A percentile compares a stretch with the other conserved stretches of the same genome.
Evolutionary conservation across 2,329 filamentous ascomycete genomes (phyloP).

Genomic region (Colletotrichum limetticola): DNA sequence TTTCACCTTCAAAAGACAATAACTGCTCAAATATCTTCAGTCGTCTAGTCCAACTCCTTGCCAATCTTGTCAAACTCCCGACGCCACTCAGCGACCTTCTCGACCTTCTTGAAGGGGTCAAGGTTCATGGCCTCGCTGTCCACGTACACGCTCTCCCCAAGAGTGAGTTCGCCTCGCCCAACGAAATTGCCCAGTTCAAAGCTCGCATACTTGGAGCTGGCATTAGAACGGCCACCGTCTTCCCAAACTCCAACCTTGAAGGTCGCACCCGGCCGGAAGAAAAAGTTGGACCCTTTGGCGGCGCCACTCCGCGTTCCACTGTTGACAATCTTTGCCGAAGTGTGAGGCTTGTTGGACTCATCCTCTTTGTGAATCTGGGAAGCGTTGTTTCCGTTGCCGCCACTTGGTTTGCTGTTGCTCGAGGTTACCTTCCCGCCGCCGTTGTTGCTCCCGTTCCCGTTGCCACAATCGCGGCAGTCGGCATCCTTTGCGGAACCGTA

Average conservation of each 20-base stretch:
- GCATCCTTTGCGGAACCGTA: neutral
- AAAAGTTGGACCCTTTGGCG: neutral
- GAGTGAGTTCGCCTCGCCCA: neutral
- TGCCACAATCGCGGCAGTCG: neutral
- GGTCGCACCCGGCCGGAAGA: neutral
- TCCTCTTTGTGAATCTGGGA: neutral
- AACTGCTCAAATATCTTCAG: too few species aligned
- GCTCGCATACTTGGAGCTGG: neutral
- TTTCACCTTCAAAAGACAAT: too few species aligned
- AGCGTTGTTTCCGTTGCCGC: neutral
- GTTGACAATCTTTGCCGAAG: neutral
- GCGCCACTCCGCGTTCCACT: neutral
- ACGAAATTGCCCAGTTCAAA: neutral
- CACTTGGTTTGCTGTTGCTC: too few species aligned
- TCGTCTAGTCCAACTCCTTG: neutral
- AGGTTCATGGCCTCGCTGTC: constrained; percentile 46
- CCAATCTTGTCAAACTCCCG: constrained; percentile 45
- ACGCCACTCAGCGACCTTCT: constrained; percentile 43
- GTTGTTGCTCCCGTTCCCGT: neutral
- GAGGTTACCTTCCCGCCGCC: too few species aligned
- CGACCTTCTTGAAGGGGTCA: constrained; percentile 45
- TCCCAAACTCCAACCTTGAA: neutral
- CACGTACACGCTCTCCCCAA: constrained; percentile 19
- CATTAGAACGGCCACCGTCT: neutral
- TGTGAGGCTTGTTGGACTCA: neutral